Evolutionary conservation across 2,329 filamentous ascomycete genomes (phyloP), one percentile per base, ranked within the genome.

Genomic region (Claviceps spartinae): DNA sequence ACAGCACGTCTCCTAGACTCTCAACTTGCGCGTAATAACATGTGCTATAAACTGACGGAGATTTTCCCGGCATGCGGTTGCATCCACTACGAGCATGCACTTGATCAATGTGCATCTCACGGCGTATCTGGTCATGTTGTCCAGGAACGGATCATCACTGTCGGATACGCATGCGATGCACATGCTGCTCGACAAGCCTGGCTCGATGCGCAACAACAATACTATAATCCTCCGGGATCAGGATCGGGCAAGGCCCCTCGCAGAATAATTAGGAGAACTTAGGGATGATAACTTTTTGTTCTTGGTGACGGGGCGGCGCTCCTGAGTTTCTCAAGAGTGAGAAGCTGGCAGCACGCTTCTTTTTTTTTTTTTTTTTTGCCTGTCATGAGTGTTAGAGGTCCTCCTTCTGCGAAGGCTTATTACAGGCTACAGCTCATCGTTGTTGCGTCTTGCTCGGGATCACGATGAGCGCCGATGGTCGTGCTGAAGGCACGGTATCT

Each of bases 41-140:
- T 95, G 89, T 95, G 89, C 64, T 90, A 88, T 63, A 86, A 90
- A 70, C 71, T 95, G 56, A 74, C 91, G 61, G 89, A 95, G 68
- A 77, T 87, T 54, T 95, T 89, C 73, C 83, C 88, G 52, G 86
- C 85, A 52, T 95, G 89, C 76, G 79, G 82, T 57, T 95, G 89
- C 70, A 76, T 91, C 60, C 94, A 95, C 74, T 88, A 91, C 73
- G 78, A 84, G 63, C 90, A 95, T 66, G 82, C 86, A 47, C 77
- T 95, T 60, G 89, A 95, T 63, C 85, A 86, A 55, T 95, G 89
- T 65, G 74, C 81, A 48, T 75, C 80, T 38, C 88, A 88, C 64
- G 86, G 85, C 55, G 82, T 85, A 54, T 78, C 80, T 48, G 84
- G 84, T 47, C 89, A 95, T 63, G 61, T 62, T 46, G 72, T 90